Conservation (phyloP, 176 grass and related monocot genomes). For the Carex cristatella region DNA sequence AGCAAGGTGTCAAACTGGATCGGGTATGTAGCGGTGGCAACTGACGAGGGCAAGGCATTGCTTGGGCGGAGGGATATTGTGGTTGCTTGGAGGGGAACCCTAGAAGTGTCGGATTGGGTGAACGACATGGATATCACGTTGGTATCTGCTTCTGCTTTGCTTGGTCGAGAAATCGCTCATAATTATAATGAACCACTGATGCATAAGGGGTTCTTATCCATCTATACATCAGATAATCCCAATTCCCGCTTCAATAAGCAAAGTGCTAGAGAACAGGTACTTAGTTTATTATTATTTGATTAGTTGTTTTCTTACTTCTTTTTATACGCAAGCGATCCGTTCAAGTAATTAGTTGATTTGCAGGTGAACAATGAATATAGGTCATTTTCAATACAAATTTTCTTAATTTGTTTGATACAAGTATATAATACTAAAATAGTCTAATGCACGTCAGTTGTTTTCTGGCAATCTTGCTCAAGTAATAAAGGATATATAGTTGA, state of each 20-base stretch:
- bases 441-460: too few species aligned
- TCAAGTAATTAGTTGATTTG: not conserved
- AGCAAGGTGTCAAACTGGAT: slow-evolving; percentile 68
- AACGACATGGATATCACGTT: slow-evolving; percentile 55
- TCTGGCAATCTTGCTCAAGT: too few species aligned
- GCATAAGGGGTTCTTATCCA: slow-evolving; percentile 62
- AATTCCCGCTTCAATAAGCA: slow-evolving; percentile 56
- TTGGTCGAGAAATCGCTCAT: slow-evolving; percentile 18
- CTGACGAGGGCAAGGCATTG: slow-evolving; percentile 45
- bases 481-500: not conserved
- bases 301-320: not conserved
- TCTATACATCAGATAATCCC: slow-evolving; percentile 60
- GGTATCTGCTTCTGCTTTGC: slow-evolving; percentile 43
- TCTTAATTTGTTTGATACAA: not conserved
- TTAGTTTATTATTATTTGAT: not conserved
- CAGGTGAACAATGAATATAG: not conserved
- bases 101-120: slow-evolving; percentile 53
- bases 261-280: slow-evolving; percentile 78
- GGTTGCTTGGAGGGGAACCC: slow-evolving; percentile 60
- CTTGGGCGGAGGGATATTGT: slow-evolving; percentile 67
- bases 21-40: slow-evolving; percentile 74
- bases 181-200: slow-evolving; percentile 34
- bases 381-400: not conserved
- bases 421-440: not conserved
- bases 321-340: not conserved